Evolutionary conservation across 805 yeast genomes (phyloP), one percentile per base, ranked within the genome.

Genomic region (Jamesozyma lodderae): DNA sequence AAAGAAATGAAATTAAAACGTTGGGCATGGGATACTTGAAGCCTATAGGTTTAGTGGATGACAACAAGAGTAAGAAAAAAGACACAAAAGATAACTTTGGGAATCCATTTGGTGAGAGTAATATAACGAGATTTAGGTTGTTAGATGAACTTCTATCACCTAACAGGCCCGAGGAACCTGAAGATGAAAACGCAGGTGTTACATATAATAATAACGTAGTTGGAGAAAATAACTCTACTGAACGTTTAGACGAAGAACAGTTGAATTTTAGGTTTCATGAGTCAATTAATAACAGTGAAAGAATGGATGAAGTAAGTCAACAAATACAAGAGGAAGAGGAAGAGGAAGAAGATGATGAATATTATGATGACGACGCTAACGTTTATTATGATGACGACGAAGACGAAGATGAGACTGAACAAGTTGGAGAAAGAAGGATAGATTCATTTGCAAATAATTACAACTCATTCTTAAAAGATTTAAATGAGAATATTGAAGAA

Each of bases 321-420:
- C 28, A 35, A 27, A 30, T 26, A 6, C 18, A 25, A 9, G 36
- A 26, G 31, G 20, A 22, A 13, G 33, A 34, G 14, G 33, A 25
- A 25, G 16, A 34, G 6, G 32, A 18, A 20, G 38, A 39, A 21
- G 37, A 23, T n/a, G 22, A 34, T 22, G 35, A 23, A 28, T 31
- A 21, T 29, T 29, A 33, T 33, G 35, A 33, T 32, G 34, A 37
- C 22, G 33, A 22, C 31, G 29, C 27, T 29, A 29, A 25, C 22
- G 24, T 20, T 17, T 8, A 19, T 21, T 8, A 24, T n/a, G 30
- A 29, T 23, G 21, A 21, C n/a, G 32, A 35, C 23, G 38, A 35
- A 13, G 38, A 29, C 13, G 8, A n/a, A 22, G 36, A 33, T 11
- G 26, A 31, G 8, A 28, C 11, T 28, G 19, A 28, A 20, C 4